Evolutionary conservation across 495 filamentous ascomycete genomes (phyloP).

Genomic region (Apodospora peruviana): DNA sequence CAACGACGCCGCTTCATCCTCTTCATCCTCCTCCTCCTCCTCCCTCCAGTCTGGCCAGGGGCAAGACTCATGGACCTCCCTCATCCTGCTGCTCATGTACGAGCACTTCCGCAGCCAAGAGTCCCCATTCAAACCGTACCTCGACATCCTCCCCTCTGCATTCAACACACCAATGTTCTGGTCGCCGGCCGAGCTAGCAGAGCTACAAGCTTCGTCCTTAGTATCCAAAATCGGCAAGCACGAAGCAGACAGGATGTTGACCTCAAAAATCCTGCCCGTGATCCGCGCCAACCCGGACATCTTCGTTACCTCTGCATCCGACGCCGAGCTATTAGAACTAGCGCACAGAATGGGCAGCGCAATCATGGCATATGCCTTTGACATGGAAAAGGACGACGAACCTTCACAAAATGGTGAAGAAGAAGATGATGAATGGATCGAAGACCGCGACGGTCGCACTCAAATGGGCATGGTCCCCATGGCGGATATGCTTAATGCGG

Average conservation of each 20-base stretch:
- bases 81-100: constrained; percentile 78
- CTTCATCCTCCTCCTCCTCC: too few species aligned
- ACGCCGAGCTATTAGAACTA: constrained; percentile 51
- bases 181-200: constrained; percentile 60
- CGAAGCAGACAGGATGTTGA: constrained; percentile 65
- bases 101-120: constrained; percentile 57
- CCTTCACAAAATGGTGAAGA: constrained; percentile 51
- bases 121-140: constrained; percentile 75
- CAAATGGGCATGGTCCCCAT: constrained; percentile 86
- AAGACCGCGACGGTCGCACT: constrained; percentile 58
- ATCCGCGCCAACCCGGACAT: constrained; percentile 31
- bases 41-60: too few species aligned
- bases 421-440: constrained; percentile 54
- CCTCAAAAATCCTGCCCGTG: constrained; percentile 56
- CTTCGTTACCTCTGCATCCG: constrained; percentile 44
- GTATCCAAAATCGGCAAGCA: constrained; percentile 71
- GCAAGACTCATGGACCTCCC: constrained; percentile 40
- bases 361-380: constrained; percentile 95
- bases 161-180: constrained; percentile 95
- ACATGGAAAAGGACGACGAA: constrained; percentile 54
- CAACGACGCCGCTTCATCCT: constrained; percentile 12
- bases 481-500: constrained; percentile 89
- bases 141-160: constrained; percentile 67
- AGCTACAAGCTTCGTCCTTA: constrained; percentile 74
- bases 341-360: constrained; percentile 76